phyloP scores from a whole-genome alignment of 495 filamentous ascomycete genomes.

The Xylaria acuta region DNA sequence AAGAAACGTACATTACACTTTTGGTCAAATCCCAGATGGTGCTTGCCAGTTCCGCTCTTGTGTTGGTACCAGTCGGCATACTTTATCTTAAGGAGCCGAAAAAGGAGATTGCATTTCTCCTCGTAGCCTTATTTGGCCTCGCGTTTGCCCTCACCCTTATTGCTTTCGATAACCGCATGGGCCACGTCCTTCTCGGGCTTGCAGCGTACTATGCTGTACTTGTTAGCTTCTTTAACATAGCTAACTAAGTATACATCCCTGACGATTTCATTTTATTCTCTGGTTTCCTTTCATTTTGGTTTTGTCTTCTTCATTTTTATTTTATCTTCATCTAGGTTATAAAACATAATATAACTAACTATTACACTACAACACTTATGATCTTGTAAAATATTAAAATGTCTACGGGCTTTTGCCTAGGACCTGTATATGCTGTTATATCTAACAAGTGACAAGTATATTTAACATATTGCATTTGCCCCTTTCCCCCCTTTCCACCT shows the following conservation, averaged over 20 bases:
- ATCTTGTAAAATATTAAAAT: not conserved
- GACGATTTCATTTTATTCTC: not conserved
- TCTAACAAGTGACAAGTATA: not conserved
- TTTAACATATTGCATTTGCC: too few relatives aligned
- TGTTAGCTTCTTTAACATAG: not conserved
- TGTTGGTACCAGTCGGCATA: not conserved
- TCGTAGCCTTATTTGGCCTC: not conserved
- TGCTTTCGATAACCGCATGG: not conserved
- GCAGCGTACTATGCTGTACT: slow-evolving; percentile 7
- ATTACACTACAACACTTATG: not conserved
- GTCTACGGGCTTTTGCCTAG: not conserved
- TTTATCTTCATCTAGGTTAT: not conserved
- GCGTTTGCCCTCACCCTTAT: not conserved
- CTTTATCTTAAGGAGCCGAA: not conserved
- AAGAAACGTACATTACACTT: not conserved
- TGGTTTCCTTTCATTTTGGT: not conserved
- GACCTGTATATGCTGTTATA: not conserved
- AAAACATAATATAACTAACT: not conserved
- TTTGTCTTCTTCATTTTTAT: not conserved
- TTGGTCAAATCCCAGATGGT: not conserved
- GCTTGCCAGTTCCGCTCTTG: not conserved
- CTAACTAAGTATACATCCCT: not conserved
- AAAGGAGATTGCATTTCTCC: not conserved
- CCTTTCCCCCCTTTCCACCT: too few relatives aligned
- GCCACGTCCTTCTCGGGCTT: not conserved